A percentile compares a stretch with the other conserved stretches of the same genome.
Conservation (phyloP, 306 rosid species). For the Ochetophila trinervis region DNA sequence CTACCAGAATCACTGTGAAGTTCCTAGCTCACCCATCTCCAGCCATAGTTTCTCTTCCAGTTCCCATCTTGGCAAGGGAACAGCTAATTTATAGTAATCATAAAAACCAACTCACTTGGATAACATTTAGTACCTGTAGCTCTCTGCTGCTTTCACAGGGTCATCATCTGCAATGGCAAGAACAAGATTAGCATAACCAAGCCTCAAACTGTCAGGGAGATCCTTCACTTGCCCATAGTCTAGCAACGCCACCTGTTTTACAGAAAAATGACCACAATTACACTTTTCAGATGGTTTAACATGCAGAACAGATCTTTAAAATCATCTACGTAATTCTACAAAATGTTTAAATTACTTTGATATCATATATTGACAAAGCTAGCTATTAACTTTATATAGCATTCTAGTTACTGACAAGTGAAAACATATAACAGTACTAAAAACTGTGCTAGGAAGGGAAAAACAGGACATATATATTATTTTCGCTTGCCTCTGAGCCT, state of each 20-base stretch:
- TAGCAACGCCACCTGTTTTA: constrained; percentile 78
- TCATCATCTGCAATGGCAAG: constrained; percentile 83
- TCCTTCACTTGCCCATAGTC: constrained; percentile 99
- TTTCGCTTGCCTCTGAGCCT: constrained; percentile 89
- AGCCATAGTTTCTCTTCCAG: constrained; percentile 16
- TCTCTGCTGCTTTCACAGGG: constrained; percentile 57
- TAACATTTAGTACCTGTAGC: constrained; percentile 63
- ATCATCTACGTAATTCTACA: neutral
- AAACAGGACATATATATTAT: constrained; percentile 12
- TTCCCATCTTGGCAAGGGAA: neutral
- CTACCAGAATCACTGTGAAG: neutral
- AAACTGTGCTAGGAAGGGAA: neutral
- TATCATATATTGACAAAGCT: neutral
- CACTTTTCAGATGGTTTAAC: constrained; percentile 20
- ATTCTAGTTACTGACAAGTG: too few species aligned
- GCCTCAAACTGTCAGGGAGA: constrained; percentile 84
- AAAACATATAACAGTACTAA: neutral
- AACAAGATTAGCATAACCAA: constrained; percentile 90
- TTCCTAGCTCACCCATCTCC: constrained; percentile 5
- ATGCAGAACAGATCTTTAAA: constrained; percentile 10
- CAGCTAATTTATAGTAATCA: neutral
- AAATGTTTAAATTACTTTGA: too few species aligned
- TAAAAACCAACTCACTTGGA: constrained; percentile 9
- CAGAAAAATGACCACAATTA: constrained; percentile 13
- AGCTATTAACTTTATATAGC: constrained; percentile 4